phyloP scores from a whole-genome alignment of 768 basidiomycete species.

The Hydnum rufescens region DNA sequence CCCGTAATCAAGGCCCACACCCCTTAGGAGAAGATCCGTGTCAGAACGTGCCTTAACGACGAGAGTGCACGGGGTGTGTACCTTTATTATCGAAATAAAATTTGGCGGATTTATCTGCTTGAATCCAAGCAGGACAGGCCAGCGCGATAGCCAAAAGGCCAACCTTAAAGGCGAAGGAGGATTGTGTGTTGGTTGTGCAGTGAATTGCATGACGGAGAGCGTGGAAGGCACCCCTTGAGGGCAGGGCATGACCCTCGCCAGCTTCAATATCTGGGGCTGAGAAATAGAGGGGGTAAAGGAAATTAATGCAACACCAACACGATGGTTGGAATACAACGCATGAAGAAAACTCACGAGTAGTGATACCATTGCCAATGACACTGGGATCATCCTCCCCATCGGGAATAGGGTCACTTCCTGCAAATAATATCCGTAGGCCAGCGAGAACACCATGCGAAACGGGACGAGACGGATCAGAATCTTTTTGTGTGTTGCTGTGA shows the following conservation, averaged over 20 bases:
- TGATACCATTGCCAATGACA: too few relatives aligned
- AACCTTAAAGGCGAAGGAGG: conserved; percentile 5
- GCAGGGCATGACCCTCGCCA: too few relatives aligned
- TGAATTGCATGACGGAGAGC: too few relatives aligned
- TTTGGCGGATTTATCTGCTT: conserved; percentile 1
- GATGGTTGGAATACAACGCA: not conserved
- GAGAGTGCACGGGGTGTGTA: not conserved
- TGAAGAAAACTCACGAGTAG: too few relatives aligned
- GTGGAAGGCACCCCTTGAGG: too few relatives aligned
- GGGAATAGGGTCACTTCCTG: conserved; percentile 1
- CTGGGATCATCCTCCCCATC: conserved; percentile 6
- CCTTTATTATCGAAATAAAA: conserved; percentile 7
- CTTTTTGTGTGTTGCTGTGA: not conserved
- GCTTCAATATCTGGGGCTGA: too few relatives aligned
- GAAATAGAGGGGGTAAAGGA: too few relatives aligned
- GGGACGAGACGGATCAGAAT: not conserved
- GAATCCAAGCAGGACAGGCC: conserved; percentile 5
- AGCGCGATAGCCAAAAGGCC: conserved; percentile 3
- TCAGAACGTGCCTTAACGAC: not conserved
- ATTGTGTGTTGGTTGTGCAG: conserved; percentile 4
- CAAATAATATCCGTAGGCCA: not conserved
- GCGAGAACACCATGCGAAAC: not conserved
- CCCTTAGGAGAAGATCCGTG: not conserved
- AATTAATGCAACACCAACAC: too few relatives aligned
- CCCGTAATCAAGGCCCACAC: conserved; percentile 4